These are phyloP conservation scores for Punica granatum DNA, from an alignment of 345 rosid genomes.

Conservation along the genomic window DNA sequence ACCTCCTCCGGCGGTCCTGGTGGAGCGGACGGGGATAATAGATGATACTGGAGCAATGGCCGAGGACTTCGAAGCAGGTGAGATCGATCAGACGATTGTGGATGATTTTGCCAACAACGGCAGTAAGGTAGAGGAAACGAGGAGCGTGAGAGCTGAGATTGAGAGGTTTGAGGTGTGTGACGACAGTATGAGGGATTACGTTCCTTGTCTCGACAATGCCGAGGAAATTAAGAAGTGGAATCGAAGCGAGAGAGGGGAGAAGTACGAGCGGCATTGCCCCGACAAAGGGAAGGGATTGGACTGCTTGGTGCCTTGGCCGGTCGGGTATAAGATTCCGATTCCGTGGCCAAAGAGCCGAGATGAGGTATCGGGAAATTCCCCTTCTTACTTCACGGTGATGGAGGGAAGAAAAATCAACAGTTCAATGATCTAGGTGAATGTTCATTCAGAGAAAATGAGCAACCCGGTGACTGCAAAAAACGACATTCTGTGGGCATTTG, in stretches of 20 bases:
- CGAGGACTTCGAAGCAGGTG: conserved; percentile 67
- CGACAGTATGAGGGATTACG: conserved; percentile 58
- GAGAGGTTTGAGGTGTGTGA: conserved; percentile 41
- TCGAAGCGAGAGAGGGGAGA: conserved; percentile 66
- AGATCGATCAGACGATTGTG: conserved; percentile 50
- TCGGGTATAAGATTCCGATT: conserved; percentile 59
- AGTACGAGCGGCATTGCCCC: conserved; percentile 84
- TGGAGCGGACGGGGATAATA: conserved; percentile 55
- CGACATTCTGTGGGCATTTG: too few species aligned
- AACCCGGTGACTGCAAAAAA: too few species aligned
- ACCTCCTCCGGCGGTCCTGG: conserved; percentile 29
- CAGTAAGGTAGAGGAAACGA: conserved; percentile 13
- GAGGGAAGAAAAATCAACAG: neutral
- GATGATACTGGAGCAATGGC: conserved; percentile 76
- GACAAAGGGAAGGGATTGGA: conserved; percentile 45
- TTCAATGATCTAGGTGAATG: too few species aligned
- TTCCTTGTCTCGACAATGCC: conserved; percentile 85
- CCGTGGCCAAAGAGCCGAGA: conserved; percentile 96
- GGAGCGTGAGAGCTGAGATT: conserved; percentile 18
- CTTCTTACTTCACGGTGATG: too few species aligned
- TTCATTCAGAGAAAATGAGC: too few species aligned
- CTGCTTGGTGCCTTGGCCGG: conserved; percentile 79
- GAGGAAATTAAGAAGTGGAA: conserved; percentile 51
- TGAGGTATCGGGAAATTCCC: conserved; percentile 38
- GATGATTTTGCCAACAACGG: conserved; percentile 37